Evolutionary conservation across 1,139 yeast species (phyloP).

Genomic region (Spathaspora sp.): DNA sequence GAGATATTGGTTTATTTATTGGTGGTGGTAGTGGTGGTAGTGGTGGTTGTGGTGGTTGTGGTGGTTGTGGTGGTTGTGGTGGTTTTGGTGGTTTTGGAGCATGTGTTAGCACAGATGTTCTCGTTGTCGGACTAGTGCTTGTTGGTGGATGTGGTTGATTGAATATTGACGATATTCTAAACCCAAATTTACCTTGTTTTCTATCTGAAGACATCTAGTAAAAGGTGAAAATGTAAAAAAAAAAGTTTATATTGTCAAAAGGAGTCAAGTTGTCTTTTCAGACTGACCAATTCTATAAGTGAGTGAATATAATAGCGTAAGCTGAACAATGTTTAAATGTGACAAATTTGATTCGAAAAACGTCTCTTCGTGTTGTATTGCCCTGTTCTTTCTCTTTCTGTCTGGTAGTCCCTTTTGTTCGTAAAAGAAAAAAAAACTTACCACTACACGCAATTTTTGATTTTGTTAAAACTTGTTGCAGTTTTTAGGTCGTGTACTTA

Average conservation of each 20-base stretch:
- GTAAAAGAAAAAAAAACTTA: no score
- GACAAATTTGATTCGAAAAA: no score
- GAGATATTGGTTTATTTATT: neutral
- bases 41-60: conserved; percentile 1
- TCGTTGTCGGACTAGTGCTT: conserved; percentile 2
- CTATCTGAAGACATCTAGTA: conserved; percentile 6
- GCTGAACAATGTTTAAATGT: no score
- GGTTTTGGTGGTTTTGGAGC: conserved; percentile 1
- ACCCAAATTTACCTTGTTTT: conserved; percentile 10
- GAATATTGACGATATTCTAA: conserved; percentile 15
- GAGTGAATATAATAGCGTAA: neutral
- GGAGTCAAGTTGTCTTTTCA: no score
- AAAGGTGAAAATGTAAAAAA: no score
- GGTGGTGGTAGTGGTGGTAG: neutral
- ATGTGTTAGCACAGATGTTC: neutral
- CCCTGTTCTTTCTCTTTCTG: neutral
- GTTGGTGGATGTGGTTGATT: conserved; percentile 9
- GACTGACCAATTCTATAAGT: neutral
- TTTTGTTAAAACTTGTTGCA: neutral
- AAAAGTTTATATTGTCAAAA: no score
- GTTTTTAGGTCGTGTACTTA: neutral
- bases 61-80: neutral
- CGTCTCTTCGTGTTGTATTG: neutral
- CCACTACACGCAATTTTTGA: no score
- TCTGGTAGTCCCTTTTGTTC: neutral